Evolutionary conservation across 164 flowering plant genomes (phyloP), one percentile per base, ranked within the genome.

Genomic region (Vitis rotundifolia): DNA sequence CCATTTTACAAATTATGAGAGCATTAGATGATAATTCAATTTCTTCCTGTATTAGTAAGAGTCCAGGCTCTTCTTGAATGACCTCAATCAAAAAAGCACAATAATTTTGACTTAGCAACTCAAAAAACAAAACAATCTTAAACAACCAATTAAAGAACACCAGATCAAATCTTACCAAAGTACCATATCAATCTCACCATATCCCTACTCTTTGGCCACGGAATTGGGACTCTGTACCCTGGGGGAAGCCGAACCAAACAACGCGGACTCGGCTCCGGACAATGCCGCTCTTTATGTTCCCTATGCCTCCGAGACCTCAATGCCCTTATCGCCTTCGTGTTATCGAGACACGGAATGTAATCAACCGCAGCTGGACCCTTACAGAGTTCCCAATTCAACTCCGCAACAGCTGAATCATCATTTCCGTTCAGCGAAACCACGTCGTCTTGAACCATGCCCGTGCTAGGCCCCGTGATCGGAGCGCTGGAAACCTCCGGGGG

Each of bases 171-270:
- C 93, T 91, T 87, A 89, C 91, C 95, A 76, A 85, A 59, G 57
- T 28, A 10, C 12, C 14, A 61, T 14, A 82, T 44, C 75, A 77
- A 82, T 75, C 99, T 92, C 94, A 93, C 98, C 98, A 83, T 93
- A 77, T 95, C 98, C 92, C 92, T 87, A 81, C 97, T 93, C 70
- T 81, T 79, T 6, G 99, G 98, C 99, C 99, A 95, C 22, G 76
- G 87, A 75, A 95, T 81, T 19, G 97, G 93, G 31, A 63, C 13
- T 80, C 78, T 86, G 61, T 95, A 95, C 16, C 92, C 91, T 1
- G 3, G 11, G 0, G 99, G 98, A 66, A 91, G 71, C 14, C 95
- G 97, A 70, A 87, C 79, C 91, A 95, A 78, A 69, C 99, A 95
- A 67, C 87, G 73, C 6, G 73, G 83, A 49, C 61, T 74, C 10